phyloP scores from a whole-genome alignment of 2,329 filamentous ascomycete genomes.

The Oidium heveae region DNA sequence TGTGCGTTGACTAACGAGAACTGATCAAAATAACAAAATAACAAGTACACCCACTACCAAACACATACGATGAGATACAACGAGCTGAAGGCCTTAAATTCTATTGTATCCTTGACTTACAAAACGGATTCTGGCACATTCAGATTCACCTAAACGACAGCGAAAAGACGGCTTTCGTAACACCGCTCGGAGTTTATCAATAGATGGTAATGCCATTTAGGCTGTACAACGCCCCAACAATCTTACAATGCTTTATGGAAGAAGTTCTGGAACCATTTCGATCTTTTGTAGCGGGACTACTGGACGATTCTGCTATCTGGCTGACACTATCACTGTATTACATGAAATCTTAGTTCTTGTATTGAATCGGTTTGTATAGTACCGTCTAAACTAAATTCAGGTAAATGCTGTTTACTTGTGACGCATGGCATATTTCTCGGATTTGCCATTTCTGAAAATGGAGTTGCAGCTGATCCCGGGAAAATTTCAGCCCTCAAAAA shows the following conservation, averaged over 20 bases:
- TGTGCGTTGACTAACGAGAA: neutral
- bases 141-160: neutral
- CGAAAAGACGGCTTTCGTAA: neutral
- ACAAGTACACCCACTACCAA: neutral
- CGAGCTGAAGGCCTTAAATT: neutral
- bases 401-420: neutral
- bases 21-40: neutral
- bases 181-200: neutral
- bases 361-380: neutral
- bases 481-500: neutral
- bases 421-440: neutral
- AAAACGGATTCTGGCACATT: neutral
- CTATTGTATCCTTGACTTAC: neutral
- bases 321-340: neutral
- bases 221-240: neutral
- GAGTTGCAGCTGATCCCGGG: neutral
- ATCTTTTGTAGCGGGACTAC: neutral
- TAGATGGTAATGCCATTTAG: neutral
- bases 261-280: neutral
- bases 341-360: neutral
- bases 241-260: slow-evolving; percentile 1
- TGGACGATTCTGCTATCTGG: neutral
- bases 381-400: neutral
- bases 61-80: neutral
- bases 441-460: neutral